Base-by-base conservation (phyloP, 2,329 filamentous ascomycete species). In the Talaromyces funiculosus region DNA sequence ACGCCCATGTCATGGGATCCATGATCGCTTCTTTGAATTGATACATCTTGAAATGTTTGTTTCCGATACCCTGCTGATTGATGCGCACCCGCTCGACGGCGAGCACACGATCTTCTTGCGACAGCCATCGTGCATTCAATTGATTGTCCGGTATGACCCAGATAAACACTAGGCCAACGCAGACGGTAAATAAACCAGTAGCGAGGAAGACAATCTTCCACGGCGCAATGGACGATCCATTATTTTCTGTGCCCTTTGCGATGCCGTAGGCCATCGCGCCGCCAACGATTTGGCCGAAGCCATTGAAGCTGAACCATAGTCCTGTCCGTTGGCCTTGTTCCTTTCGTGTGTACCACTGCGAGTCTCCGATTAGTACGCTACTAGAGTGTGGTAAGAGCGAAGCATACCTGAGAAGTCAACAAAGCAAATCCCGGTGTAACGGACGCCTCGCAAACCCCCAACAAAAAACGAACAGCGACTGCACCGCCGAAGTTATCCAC, bases 51-150 rank as follows among this genome's bases (percentile, higher is more conserved):
- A 87, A 89, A 63, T 88, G 81, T 64, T 86, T 85, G 63, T 85
- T 88, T 1, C 86, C 87, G 16, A 89, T 86, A 0, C 90, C 90
- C 62, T 90, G 90, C 69, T 90, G 85, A 66, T 93, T 93, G 22
- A 85, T 80, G 0, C 89, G 81, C 5, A 93, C 84, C 0, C 90
- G 81, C 64, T 90, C 89, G 26, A 92, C 77, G 0, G 87, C 88
- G 43, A 90, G 79, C 0, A 85, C 71, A 12, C 85, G 84, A 65
- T 93, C 90, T 49, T 84, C 80, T 57, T 87, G 82, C 7, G 78
- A 87, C 26, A 94, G 67, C 80, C 82, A 86, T 2, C 81, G 77
- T 16, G 82, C 82, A 56, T 86, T 86, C 51, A 86, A 70, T 64
- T 86, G 84, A 64, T 79, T 86, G 66, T 86, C 84, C 0, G 84